Base-by-base conservation (phyloP, 2,329 filamentous ascomycete species). In the Pleurostoma richardsiae region DNA sequence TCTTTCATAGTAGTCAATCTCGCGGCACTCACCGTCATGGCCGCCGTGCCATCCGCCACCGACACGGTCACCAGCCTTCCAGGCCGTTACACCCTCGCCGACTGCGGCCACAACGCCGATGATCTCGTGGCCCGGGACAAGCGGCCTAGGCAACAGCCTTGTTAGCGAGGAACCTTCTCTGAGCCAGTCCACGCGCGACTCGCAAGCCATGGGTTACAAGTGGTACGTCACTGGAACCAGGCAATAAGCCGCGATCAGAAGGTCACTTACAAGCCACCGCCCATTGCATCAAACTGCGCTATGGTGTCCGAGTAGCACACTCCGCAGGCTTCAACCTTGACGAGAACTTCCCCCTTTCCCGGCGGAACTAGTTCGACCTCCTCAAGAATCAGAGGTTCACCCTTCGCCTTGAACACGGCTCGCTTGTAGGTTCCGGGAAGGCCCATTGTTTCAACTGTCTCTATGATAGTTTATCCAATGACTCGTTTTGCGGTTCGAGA, bases 261-360 rank as follows among this genome's bases (percentile, higher is more conserved):
- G 33, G 29, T 6, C 29, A 43, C 39, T 29, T 19, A 41, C 45
- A 79, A 67, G 1, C 59, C 54, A 11, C 69, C 70, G 2, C 61
- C 51, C 44, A 73, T 63, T 1, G 69, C 62, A 31, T 65, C 60
- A 30, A 59, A 45, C 44, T 62, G 59, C 3, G 56, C 54, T 19
- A 49, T 57, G 4, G 53, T 41, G 52, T 85, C 80, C 0, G 76
- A 78, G 55, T 76, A 74, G 57, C 81, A 85, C 30, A 85, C 72
- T 33, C 82, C 81, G 48, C 75, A 81, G 4, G 80, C 81, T 40
- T 77, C 69, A 7, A 83, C 77, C 60, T 85, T 84, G 54, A 85
- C 68, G 11, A 85, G 66, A 19, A 85, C 64, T 57, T 85, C 70
- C 3, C 74, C 73, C 0, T 61, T 45, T 11, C 67, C 54, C 3